These are phyloP conservation scores for Huntiella bhutanensis DNA, from an alignment of 2,329 filamentous ascomycete species.

Conservation along the genomic window DNA sequence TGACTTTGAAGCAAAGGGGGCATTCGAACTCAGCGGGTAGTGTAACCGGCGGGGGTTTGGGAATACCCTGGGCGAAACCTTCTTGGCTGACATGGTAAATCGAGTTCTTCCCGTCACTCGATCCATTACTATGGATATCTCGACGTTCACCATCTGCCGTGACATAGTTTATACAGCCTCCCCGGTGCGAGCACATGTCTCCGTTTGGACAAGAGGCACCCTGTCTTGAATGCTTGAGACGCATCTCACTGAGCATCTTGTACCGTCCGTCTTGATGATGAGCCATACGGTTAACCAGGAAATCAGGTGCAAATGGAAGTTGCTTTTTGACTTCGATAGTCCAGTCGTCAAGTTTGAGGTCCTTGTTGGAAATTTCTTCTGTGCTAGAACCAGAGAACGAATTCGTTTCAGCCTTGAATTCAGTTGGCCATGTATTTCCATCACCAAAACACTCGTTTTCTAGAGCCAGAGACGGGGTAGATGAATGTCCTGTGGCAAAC, in stretches of 20 bases:
- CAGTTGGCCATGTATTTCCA: conserved; percentile 10
- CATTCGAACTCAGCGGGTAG: conserved; percentile 84
- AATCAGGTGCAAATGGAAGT: conserved; percentile 15
- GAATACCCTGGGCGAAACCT: conserved; percentile 64
- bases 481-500: not conserved
- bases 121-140: conserved; percentile 19
- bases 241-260: conserved; percentile 52
- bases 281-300: conserved; percentile 63
- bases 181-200: conserved; percentile 43
- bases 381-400: conserved; percentile 43
- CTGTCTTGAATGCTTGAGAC: conserved; percentile 48
- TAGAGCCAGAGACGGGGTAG: not conserved
- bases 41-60: conserved; percentile 55
- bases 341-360: conserved; percentile 28
- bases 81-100: conserved; percentile 54
- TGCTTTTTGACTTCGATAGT: too few species aligned
- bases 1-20: conserved; percentile 65
- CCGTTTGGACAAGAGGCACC: conserved; percentile 43
- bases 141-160: conserved; percentile 40
- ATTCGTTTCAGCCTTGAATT: conserved; percentile 41
- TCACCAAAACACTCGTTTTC: conserved; percentile 46
- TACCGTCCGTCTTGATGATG: conserved; percentile 65
- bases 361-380: conserved; percentile 60
- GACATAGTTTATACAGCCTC: conserved; percentile 44
- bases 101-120: conserved; percentile 46